Conservation (phyloP, 2,329 filamentous ascomycete species). For the Cercospora sesami region DNA sequence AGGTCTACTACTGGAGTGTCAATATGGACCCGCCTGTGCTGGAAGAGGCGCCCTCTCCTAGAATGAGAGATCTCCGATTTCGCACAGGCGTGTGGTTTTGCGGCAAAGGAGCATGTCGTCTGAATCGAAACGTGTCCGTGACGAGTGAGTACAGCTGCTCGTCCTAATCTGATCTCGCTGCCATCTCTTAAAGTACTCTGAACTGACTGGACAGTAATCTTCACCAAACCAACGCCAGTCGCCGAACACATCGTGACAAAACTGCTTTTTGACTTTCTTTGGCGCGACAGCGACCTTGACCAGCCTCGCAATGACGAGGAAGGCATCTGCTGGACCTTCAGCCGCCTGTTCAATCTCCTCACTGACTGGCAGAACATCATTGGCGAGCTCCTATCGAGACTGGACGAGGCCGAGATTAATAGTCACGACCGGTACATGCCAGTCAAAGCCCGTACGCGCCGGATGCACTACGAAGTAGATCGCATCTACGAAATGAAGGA, state of each 20-base stretch:
- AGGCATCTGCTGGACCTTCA: constrained; percentile 41
- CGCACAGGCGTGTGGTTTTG: constrained; percentile 41
- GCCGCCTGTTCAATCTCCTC: constrained; percentile 38
- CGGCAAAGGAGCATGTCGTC: constrained; percentile 37
- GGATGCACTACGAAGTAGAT: constrained; percentile 40
- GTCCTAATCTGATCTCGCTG: neutral
- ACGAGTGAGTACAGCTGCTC: constrained; percentile 2
- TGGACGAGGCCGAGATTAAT: constrained; percentile 41
- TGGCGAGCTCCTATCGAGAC: constrained; percentile 36
- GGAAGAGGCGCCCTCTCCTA: constrained; percentile 30
- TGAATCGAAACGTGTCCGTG: constrained; percentile 36
- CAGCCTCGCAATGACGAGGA: constrained; percentile 39
- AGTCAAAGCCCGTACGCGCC: constrained; percentile 38
- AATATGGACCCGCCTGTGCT: constrained; percentile 34
- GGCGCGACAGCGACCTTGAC: constrained; percentile 37
- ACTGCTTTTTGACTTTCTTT: constrained; percentile 38
- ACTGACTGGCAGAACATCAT: constrained; percentile 44
- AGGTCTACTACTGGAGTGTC: constrained; percentile 43
- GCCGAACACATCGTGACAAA: constrained; percentile 38
- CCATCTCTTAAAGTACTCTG: neutral
- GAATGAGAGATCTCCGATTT: constrained; percentile 39
- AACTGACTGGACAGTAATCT: constrained; percentile 30
- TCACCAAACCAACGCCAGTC: constrained; percentile 37
- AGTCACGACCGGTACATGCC: constrained; percentile 38
- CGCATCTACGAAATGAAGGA: constrained; percentile 41